Base-by-base conservation (phyloP, 2,329 filamentous ascomycete genomes). In the Penicillium polonicum region DNA sequence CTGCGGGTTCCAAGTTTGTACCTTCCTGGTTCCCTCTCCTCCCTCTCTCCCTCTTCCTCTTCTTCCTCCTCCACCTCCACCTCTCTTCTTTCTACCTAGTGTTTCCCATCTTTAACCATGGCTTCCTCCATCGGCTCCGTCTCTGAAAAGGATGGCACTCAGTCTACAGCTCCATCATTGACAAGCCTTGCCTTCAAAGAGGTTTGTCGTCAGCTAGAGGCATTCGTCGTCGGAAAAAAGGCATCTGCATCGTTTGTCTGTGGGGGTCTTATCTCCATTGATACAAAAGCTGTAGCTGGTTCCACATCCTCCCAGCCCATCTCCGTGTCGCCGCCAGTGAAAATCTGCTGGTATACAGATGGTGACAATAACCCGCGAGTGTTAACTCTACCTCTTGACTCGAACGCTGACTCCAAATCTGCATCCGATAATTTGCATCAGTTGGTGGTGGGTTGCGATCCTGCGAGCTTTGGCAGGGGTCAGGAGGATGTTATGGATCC, bases 401-500 rank as follows among this genome's bases (percentile, higher is more conserved):
- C n/a, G 5, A 44, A 39, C 13, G 17, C 48, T 5, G 17, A 31
- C 17, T 15, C n/a, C n/a, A 21, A 29, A 19, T 12, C 23, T 15
- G 25, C 25, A 41, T 29, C 48, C 25, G 35, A 31, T 13, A 4
- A 25, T 45, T 27, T 44, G 21, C 51, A 61, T 1, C 55, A 62
- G 5, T 62, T 80, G 0, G 60, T 76, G 0, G 42, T 60, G 1
- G 70, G 74, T 27, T 77, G 73, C 56, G 57, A 65, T 41, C 80
- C 80, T 0, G 83, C 82, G 0, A 80, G 76, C 1, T 84, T 84
- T 62, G 82, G 82, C 0, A 60, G 63, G 6, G 72, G 72, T 0
- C 72, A 74, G 2, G 35, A 81, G 57, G 76, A 83, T 55, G 74
- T 85, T 0, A 67, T 79, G 2, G 82, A 86, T 57, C 78, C 82